A percentile compares a stretch with the other conserved stretches of the same genome.
These are phyloP conservation scores for Castanopsis chinensis DNA, from an alignment of 306 rosid genomes.

Conservation along the genomic window DNA sequence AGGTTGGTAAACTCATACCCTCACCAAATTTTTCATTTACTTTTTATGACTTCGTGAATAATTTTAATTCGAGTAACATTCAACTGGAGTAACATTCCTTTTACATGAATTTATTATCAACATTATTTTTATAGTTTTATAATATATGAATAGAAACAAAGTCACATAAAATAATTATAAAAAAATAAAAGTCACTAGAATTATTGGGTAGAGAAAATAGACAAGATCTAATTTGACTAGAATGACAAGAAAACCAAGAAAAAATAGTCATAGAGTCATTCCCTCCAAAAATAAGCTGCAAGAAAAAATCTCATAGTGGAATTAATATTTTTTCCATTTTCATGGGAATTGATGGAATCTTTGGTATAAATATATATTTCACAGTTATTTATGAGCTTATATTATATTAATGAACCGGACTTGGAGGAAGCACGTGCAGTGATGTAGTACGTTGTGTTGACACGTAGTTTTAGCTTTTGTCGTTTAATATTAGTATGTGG, in stretches of 20 bases:
- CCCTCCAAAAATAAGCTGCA: conserved; percentile 11
- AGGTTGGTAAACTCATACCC: too few relatives aligned
- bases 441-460: conserved; percentile 30
- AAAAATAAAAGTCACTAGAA: too few relatives aligned
- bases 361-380: conserved; percentile 18
- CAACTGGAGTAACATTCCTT: too few relatives aligned
- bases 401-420: conserved; percentile 29
- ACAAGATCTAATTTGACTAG: background rate
- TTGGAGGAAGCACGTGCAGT: conserved; percentile 66
- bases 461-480: conserved; percentile 50
- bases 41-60: too few relatives aligned
- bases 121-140: too few relatives aligned
- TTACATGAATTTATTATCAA: too few relatives aligned
- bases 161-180: too few relatives aligned
- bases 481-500: conserved; percentile 51
- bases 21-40: too few relatives aligned
- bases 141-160: too few relatives aligned
- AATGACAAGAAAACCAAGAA: conserved; percentile 21
- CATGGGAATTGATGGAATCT: conserved; percentile 42
- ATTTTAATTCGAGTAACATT: too few relatives aligned
- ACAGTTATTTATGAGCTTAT: conserved; percentile 24
- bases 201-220: conserved; percentile 6
- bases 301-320: background rate
- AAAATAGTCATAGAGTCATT: background rate
- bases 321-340: background rate